Percentiles rank a stretch among this genome's conserved stretches.
phyloP scores from a whole-genome alignment of 2,329 filamentous ascomycete species.

The Orbilia ellipsospora region DNA sequence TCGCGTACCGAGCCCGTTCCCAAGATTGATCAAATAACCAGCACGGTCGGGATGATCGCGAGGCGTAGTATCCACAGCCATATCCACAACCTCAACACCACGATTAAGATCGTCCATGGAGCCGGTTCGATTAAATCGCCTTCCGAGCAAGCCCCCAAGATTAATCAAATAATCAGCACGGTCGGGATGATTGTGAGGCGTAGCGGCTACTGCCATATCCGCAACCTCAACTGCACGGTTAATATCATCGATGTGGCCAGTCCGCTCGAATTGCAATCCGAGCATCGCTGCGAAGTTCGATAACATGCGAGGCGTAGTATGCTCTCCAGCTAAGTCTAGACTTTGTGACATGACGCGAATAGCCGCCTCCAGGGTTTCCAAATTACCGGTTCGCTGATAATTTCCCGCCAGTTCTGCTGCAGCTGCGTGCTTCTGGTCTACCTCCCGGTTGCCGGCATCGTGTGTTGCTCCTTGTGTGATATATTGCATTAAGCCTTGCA shows the following conservation, averaged over 20 bases:
- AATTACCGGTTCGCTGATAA: slow-evolving; percentile 8
- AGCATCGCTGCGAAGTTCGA: too few species aligned
- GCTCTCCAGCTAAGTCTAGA: too few species aligned
- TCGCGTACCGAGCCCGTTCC: not conserved
- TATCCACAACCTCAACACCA: slow-evolving; percentile 7
- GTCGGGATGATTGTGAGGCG: not conserved
- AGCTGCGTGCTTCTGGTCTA: too few species aligned
- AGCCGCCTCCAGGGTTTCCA: slow-evolving; percentile 13
- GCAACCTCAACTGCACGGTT: slow-evolving; percentile 11
- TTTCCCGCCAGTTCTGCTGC: not conserved
- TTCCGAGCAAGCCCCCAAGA: slow-evolving; percentile 1
- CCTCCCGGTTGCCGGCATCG: too few species aligned
- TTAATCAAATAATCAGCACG: slow-evolving; percentile 1
- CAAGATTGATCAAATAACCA: not conserved
- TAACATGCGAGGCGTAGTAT: too few species aligned
- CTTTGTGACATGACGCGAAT: slow-evolving; percentile 15
- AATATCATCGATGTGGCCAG: slow-evolving; percentile 8
- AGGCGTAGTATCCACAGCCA: slow-evolving; percentile 5
- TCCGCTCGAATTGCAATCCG: too few species aligned
- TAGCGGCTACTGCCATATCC: not conserved
- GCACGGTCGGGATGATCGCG: not conserved
- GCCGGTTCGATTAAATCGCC: slow-evolving; percentile 4
- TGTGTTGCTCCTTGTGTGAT: too few species aligned
- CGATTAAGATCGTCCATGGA: slow-evolving; percentile 5
- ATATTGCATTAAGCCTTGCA: not conserved